Conservation (phyloP, 2,329 filamentous ascomycete species). For the Penicillium sp. region DNA sequence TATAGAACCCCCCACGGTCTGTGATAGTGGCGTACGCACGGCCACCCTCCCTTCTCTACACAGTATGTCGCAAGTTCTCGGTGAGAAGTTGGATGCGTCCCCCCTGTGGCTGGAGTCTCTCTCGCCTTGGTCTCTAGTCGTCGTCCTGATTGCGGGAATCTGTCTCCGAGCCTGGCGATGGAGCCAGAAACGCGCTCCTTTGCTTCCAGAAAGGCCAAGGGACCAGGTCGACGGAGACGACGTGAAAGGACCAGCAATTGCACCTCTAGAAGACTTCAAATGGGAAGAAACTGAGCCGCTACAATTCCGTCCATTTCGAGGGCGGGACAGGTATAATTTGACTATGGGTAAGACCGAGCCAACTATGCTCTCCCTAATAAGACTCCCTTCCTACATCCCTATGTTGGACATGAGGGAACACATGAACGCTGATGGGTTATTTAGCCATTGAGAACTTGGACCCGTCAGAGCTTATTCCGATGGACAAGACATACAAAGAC, state of each 20-base stretch:
- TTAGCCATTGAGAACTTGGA: constrained; percentile 54
- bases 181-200: not conserved
- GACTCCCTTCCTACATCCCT: too few relatives aligned
- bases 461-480: constrained; percentile 55
- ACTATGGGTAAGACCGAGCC: constrained; percentile 63
- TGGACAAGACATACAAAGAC: constrained; percentile 58
- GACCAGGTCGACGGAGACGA: not conserved
- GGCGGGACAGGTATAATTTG: constrained; percentile 59
- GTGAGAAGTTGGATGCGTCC: not conserved
- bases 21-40: too few relatives aligned
- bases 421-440: too few relatives aligned
- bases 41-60: too few relatives aligned
- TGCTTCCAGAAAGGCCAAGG: not conserved
- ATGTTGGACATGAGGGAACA: too few relatives aligned
- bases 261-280: constrained; percentile 51
- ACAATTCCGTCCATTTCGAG: constrained; percentile 57
- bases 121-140: not conserved
- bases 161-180: constrained; percentile 3
- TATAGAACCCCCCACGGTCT: too few relatives aligned
- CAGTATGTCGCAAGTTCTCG: not conserved
- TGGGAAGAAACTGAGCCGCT: constrained; percentile 53
- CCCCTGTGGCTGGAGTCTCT: constrained; percentile 1
- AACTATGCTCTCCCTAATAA: too few relatives aligned
- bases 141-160: constrained; percentile 2
- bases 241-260: constrained; percentile 25